These are phyloP conservation scores for Ophiocordyceps camponoti-saundersi DNA, from an alignment of 2,329 filamentous ascomycete genomes.

Conservation along the genomic window DNA sequence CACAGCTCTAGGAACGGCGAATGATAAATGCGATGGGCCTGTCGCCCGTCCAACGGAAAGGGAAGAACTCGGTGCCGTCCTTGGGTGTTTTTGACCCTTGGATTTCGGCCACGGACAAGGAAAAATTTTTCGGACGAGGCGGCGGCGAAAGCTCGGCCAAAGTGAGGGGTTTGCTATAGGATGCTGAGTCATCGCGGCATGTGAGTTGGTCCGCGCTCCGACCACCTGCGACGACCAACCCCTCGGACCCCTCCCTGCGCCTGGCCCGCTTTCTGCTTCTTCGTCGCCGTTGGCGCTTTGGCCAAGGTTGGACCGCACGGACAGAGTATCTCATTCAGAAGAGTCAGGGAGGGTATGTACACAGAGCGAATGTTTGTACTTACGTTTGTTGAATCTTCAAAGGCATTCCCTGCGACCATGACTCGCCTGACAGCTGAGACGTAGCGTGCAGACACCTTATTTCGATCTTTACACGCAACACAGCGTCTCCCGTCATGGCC, in stretches of 20 bases:
- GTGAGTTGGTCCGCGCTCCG: neutral
- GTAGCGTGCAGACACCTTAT: neutral
- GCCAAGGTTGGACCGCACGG: neutral
- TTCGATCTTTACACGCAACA: neutral
- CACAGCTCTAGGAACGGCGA: conserved; percentile 16
- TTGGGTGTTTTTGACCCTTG: conserved; percentile 15
- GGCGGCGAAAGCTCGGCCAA: conserved; percentile 1
- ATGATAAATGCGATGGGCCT: conserved; percentile 26
- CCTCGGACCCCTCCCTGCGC: neutral
- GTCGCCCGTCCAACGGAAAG: conserved; percentile 22
- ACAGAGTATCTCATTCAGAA: neutral
- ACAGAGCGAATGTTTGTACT: neutral
- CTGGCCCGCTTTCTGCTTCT: neutral
- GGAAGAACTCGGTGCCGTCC: conserved; percentile 25
- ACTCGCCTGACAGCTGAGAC: neutral
- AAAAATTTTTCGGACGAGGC: conserved; percentile 17
- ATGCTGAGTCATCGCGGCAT: neutral
- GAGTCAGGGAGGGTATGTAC: no score
- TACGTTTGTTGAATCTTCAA: neutral
- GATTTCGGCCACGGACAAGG: conserved; percentile 14
- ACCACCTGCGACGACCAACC: no score
- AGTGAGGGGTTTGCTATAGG: neutral
- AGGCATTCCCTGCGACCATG: neutral
- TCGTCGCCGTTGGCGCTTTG: neutral
- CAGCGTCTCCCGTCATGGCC: neutral